Percentiles rank a stretch among this genome's conserved stretches.
These are phyloP conservation scores for Parafenestella ontariensis DNA, from an alignment of 2,329 filamentous ascomycete species.

Conservation along the genomic window DNA sequence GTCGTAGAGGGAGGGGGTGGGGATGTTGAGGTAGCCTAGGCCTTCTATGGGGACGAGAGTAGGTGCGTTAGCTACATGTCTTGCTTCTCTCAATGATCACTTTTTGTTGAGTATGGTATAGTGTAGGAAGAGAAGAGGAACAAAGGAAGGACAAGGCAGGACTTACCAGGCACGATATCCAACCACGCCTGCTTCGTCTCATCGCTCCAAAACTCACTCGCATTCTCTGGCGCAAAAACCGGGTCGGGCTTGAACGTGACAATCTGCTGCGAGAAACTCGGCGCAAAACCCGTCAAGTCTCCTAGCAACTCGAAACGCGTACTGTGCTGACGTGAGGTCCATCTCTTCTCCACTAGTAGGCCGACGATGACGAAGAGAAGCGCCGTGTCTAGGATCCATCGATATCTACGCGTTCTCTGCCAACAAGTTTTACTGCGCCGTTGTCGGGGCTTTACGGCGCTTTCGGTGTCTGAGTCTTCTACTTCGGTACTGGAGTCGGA, in stretches of 20 bases:
- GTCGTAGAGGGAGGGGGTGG: conserved; percentile 25
- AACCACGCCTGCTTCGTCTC: conserved; percentile 42
- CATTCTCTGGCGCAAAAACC: conserved; percentile 38
- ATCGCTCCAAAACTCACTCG: conserved; percentile 38
- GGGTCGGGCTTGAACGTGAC: conserved; percentile 33
- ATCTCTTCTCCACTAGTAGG: conserved; percentile 36
- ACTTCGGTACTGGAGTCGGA: conserved; percentile 40
- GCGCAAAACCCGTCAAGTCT: conserved; percentile 43
- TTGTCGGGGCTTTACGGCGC: conserved; percentile 4
- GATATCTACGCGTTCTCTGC: conserved; percentile 20
- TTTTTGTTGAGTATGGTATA: neutral
- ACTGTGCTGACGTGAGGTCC: conserved; percentile 14
- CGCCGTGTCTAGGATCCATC: conserved; percentile 40
- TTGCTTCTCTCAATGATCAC: too few relatives aligned
- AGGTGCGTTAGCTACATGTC: too few relatives aligned
- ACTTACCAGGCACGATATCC: conserved; percentile 39
- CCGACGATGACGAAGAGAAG: conserved; percentile 39
- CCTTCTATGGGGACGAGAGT: conserved; percentile 34
- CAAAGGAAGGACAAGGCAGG: too few relatives aligned
- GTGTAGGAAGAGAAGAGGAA: neutral
- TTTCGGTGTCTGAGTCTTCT: conserved; percentile 32
- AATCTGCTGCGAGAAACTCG: conserved; percentile 44
- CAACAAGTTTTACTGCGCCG: conserved; percentile 17
- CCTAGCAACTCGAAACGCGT: conserved; percentile 34
- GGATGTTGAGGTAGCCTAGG: conserved; percentile 41